A percentile compares a stretch with the other conserved stretches of the same genome.
Conservation (phyloP, 305 asterid species). For the Fraxinus floribunda region DNA sequence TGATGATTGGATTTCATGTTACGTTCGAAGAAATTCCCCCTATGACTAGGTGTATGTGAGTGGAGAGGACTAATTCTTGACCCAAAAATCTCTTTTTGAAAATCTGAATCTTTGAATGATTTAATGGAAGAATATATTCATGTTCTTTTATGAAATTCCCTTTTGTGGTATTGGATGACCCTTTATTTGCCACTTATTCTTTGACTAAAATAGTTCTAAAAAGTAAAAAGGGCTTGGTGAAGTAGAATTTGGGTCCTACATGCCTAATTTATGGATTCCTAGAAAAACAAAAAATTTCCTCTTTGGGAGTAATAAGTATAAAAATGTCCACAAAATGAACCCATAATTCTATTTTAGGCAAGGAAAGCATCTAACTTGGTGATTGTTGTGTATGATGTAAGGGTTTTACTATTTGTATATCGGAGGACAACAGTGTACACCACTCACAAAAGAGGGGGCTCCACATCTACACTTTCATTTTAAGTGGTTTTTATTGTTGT, state of each 20-base stretch:
- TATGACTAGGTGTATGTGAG: neutral
- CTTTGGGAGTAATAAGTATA: neutral
- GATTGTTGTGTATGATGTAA: neutral
- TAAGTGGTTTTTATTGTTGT: neutral
- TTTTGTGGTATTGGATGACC: slow-evolving; percentile 16
- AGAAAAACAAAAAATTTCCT: neutral
- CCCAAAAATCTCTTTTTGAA: slow-evolving; percentile 20
- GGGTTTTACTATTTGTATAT: too few relatives aligned
- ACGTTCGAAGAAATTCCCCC: slow-evolving; percentile 5
- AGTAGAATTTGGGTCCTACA: neutral
- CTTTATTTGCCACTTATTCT: slow-evolving; percentile 34
- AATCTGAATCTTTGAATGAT: slow-evolving; percentile 32
- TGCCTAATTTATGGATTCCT: neutral
- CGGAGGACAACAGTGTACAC: too few relatives aligned
- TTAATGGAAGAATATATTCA: slow-evolving; percentile 25
- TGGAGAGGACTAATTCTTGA: slow-evolving; percentile 31
- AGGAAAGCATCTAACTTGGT: neutral
- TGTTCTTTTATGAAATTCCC: slow-evolving; percentile 29
- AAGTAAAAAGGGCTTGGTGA: neutral
- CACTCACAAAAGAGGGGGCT: too few relatives aligned
- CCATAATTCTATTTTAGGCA: neutral
- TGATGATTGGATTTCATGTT: slow-evolving; percentile 35
- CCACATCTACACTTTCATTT: neutral
- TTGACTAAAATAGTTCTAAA: slow-evolving; percentile 38
- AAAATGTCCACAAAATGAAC: neutral